Base-by-base conservation (phyloP, 2,329 filamentous ascomycete species). In the Aspergillus pseudoglaucus region DNA sequence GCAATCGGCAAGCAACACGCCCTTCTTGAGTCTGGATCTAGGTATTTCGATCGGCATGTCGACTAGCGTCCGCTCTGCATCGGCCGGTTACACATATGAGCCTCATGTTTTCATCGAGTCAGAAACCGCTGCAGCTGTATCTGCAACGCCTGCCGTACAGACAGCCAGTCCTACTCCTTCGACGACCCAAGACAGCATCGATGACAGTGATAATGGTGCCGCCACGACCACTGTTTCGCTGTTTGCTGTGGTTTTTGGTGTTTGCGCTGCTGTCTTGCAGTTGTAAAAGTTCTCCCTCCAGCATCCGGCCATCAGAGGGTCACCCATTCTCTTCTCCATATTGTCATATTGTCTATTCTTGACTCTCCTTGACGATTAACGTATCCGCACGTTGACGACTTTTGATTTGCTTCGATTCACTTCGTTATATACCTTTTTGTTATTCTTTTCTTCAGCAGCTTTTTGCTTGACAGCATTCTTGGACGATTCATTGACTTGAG, bases 21-120 rank as follows among this genome's bases (percentile, higher is more conserved):
- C 53, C 18, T 58, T 50, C 35, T 52, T 59, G 8, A 58, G 49
- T 42, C 49, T 54, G 14, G 53, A 46, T 7, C 30, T 47, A n/a
- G 49, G 46, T 37, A 56, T 55, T 44, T 23, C 40, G 23, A 51
- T 30, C 5, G 25, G 37, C 38, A 48, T 42, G 5, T 51, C 47
- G 23, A 55, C 51, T 17, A 57, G 47, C 53, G 53, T 53, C 47
- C 54, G 50, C 7, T 59, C 50, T 44, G 40, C 52, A 14, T 53
- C 54, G 37, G 48, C 56, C 41, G 58, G 57, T 58, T 64, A 63
- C 47, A 61, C 55, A 40, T 61, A 65, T 43, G 53, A 54, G 18
- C 60, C 62, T 2, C 62, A 65, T 38, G 56, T 62, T n/a, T 57
- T 63, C 43, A 43, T 48, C 8, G 56, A 59, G 47, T 59, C 57